Evolutionary conservation across 208 protist species (phyloP).

Genomic region (Leishmania braziliensis): DNA sequence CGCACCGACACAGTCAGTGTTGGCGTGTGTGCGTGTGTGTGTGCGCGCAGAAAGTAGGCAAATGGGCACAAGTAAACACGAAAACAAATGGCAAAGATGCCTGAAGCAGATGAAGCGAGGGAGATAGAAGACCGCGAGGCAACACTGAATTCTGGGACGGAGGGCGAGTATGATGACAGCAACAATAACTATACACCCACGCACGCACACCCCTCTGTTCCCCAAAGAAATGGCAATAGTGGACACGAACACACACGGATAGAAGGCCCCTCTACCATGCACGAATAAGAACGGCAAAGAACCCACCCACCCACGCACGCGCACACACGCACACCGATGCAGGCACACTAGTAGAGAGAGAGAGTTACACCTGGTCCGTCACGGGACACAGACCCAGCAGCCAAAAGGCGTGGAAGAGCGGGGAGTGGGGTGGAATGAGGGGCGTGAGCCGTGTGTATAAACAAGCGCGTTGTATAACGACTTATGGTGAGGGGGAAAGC

Average conservation of each 20-base stretch:
- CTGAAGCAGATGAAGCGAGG: too few species aligned
- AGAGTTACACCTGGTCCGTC: neutral
- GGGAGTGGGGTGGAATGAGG: neutral
- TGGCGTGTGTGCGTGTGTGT: neutral
- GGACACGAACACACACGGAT: neutral
- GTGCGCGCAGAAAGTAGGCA: neutral
- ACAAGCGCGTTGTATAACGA: neutral
- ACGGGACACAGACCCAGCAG: neutral
- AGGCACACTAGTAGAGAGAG: neutral
- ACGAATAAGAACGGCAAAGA: neutral
- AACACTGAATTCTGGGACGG: neutral
- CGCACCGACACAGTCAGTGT: neutral
- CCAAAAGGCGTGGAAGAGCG: neutral
- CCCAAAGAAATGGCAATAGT: neutral
- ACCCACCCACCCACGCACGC: neutral
- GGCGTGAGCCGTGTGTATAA: neutral
- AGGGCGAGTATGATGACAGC: neutral
- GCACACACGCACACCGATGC: conserved; percentile 1
- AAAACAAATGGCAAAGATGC: too few species aligned
- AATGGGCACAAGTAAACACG: neutral
- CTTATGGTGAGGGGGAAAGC: neutral
- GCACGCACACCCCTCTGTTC: neutral
- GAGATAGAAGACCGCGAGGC: neutral
- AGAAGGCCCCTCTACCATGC: neutral
- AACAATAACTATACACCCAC: neutral